Percentiles rank a stretch among this genome's conserved stretches.
Evolutionary conservation across 2,329 filamentous ascomycete genomes (phyloP).

Genomic region (Moelleriella libera): DNA sequence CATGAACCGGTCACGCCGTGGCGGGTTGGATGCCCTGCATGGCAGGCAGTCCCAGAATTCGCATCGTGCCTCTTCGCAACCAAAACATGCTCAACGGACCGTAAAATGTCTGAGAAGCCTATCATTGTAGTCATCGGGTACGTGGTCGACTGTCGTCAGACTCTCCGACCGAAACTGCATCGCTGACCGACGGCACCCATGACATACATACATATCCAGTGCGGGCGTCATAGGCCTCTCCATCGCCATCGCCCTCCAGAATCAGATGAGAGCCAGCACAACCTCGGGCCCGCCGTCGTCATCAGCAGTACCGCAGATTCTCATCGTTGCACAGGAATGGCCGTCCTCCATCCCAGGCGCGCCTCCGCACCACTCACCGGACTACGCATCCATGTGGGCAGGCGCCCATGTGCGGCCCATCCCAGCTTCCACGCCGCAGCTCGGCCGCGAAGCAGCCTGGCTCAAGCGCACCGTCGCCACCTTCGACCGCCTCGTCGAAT

Average conservation of each 20-base stretch:
- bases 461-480: conserved; percentile 13
- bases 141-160: neutral
- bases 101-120: neutral
- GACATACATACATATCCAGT: conserved; percentile 13
- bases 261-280: conserved; percentile 2
- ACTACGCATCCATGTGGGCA: conserved; percentile 44
- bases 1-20: neutral
- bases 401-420: conserved; percentile 42
- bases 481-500: conserved; percentile 9
- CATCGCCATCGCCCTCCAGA: conserved; percentile 29
- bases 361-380: conserved; percentile 13
- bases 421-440: conserved; percentile 19
- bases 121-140: conserved; percentile 6
- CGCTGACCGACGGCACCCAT: neutral
- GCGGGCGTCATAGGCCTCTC: conserved; percentile 40
- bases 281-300: neutral
- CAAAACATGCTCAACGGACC: neutral
- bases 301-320: conserved; percentile 4
- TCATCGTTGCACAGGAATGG: conserved; percentile 20
- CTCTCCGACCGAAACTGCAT: too few species aligned
- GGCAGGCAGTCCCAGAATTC: too few species aligned
- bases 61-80: neutral
- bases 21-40: too few species aligned
- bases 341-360: conserved; percentile 18
- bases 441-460: conserved; percentile 17